Evolutionary conservation across 73 alveolate genomes (phyloP), one percentile per base, ranked within the genome.

Genomic region (Paramecium caudatum): DNA sequence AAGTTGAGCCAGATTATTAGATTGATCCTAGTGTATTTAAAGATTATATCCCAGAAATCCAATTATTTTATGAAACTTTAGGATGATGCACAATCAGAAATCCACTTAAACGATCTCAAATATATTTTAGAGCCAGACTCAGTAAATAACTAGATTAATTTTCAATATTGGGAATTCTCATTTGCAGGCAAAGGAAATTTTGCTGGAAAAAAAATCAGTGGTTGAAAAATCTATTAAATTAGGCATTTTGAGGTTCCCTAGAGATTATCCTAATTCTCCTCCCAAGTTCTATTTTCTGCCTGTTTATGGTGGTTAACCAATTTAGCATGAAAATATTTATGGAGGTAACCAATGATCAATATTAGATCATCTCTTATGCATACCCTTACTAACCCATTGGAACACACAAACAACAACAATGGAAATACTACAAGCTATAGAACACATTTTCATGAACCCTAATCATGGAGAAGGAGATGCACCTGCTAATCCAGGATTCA

Each of bases 351-450:
- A 10, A 19, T 8, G 7, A 1, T 55, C 5, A 23, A 5, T 55
- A 3, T 55, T 0, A 65, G 83, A 65, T 65, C 32, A 36, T 15
- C 6, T 10, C 17, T 65, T 65, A 33, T 65, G 83, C 55, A 65
- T 65, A 32, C 83, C 83, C 3, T 36, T 65, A 13, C 34, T 65
- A 13, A 5, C 49, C 1, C 1, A 10, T 65, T 65, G 83, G 83
- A 65, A 27, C 2, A 13, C 13, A 4, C 10, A 21, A 0, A 65
- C 83, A 2, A 33, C 6, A 1, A 43, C 32, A 3, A 25, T 12
- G 27, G 83, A 65, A 4, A 65, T 65, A 33, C 33, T 65, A 7
- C 9, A 65, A 33, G 55, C 83, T 2, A 65, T 65, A 12, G 83
- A 13, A 3, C 19, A 65, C 34, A 65, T 65, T 7, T 65, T 65